A percentile compares a stretch with the other conserved stretches of the same genome.
Conservation (phyloP, 768 basidiomycete species). For the Boletales sp. region DNA sequence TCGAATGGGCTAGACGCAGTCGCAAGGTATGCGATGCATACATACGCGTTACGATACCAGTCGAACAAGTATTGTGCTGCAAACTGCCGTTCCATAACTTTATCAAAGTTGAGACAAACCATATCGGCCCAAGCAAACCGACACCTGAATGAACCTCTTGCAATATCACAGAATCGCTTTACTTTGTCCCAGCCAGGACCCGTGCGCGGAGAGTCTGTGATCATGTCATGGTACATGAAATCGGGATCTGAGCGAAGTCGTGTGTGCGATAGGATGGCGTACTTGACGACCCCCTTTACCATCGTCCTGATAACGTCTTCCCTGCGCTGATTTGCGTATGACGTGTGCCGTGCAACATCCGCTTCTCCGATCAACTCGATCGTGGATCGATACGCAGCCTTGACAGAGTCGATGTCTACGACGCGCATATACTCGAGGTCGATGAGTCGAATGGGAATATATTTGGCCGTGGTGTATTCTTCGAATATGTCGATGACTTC, state of each 20-base stretch:
- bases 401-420: slow-evolving; percentile 6
- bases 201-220: background rate
- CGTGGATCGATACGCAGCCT: background rate
- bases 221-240: slow-evolving; percentile 7
- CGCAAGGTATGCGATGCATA: slow-evolving; percentile 17
- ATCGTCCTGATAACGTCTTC: slow-evolving; percentile 20
- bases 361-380: slow-evolving; percentile 17
- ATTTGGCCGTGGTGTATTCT: slow-evolving; percentile 3
- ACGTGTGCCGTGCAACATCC: slow-evolving; percentile 19
- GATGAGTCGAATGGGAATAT: slow-evolving; percentile 15
- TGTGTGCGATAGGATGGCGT: slow-evolving; percentile 17
- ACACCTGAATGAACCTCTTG: slow-evolving; percentile 11
- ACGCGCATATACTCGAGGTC: slow-evolving; percentile 14
- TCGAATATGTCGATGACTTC: slow-evolving; percentile 16
- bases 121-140: slow-evolving; percentile 20
- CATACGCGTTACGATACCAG: slow-evolving; percentile 21
- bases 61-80: slow-evolving; percentile 5
- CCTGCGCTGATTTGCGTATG: slow-evolving; percentile 22
- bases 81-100: background rate
- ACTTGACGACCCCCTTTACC: slow-evolving; percentile 20
- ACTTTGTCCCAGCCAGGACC: slow-evolving; percentile 16
- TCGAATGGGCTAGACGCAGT: background rate
- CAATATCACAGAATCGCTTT: slow-evolving; percentile 6
- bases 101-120: slow-evolving; percentile 8
- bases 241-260: background rate